A percentile compares a stretch with the other conserved stretches of the same genome.
Evolutionary conservation across 495 filamentous ascomycete genomes (phyloP).

Genomic region (Lophiotrema nucula): DNA sequence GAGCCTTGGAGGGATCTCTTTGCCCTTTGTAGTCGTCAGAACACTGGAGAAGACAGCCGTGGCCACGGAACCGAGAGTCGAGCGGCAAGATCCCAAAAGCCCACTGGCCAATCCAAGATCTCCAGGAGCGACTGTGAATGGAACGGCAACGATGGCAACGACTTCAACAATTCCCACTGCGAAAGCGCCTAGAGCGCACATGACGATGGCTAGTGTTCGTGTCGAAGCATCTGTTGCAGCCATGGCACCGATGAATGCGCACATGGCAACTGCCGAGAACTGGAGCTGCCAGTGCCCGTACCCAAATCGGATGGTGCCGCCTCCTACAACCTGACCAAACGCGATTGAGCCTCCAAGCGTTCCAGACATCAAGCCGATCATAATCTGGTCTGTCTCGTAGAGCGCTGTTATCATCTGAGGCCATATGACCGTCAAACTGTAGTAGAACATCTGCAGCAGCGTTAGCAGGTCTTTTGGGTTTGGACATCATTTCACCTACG

Average conservation of each 20-base stretch:
- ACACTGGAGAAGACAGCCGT: conserved; percentile 17
- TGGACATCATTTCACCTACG: not conserved
- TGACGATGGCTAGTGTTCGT: conserved; percentile 3
- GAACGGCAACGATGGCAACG: conserved; percentile 10
- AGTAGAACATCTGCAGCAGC: conserved; percentile 23
- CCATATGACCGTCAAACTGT: conserved; percentile 17
- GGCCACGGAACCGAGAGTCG: conserved; percentile 12
- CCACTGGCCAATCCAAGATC: conserved; percentile 19
- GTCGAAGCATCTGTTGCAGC: conserved; percentile 18
- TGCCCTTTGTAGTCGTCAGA: conserved; percentile 8
- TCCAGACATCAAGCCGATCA: conserved; percentile 14
- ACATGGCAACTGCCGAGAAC: conserved; percentile 2
- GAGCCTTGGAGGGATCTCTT: conserved; percentile 6
- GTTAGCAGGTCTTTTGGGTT: not conserved
- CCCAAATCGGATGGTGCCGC: conserved; percentile 1
- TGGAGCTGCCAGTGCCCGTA: conserved; percentile 20
- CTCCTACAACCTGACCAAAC: conserved; percentile 20
- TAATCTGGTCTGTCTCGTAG: conserved; percentile 5
- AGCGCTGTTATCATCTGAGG: conserved; percentile 23
- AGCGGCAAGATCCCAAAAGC: conserved; percentile 7
- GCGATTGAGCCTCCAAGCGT: conserved; percentile 10
- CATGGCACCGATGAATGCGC: conserved; percentile 20
- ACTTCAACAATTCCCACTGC: conserved; percentile 19
- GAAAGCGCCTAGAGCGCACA: conserved; percentile 6
- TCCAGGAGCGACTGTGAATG: conserved; percentile 8